A percentile compares a stretch with the other conserved stretches of the same genome.
Evolutionary conservation across 257 asterid genomes (phyloP).

Genomic region (Solanum peruvianum): DNA sequence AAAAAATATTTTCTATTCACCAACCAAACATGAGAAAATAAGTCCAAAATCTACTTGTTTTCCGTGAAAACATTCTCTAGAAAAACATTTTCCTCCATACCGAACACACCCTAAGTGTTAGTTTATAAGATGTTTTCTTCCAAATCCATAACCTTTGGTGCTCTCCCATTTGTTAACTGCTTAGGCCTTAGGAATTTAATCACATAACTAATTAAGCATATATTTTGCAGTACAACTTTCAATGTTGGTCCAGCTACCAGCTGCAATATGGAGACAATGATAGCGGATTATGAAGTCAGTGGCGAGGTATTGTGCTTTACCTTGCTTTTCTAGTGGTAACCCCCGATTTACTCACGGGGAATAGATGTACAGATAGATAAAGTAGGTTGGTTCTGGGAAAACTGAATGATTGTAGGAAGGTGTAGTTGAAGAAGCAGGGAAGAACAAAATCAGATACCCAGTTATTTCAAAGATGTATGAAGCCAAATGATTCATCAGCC

Average conservation of each 20-base stretch:
- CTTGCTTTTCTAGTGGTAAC: background rate
- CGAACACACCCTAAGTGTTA: background rate
- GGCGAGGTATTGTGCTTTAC: slow-evolving; percentile 65
- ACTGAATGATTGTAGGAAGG: background rate
- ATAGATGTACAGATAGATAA: background rate
- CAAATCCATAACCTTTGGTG: background rate
- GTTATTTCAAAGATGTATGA: background rate
- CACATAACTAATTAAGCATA: slow-evolving; percentile 2
- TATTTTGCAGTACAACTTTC: slow-evolving; percentile 62
- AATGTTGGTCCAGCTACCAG: slow-evolving; percentile 60
- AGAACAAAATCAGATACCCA: background rate
- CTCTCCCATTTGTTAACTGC: background rate
- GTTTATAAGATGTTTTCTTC: background rate
- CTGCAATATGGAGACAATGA: slow-evolving; percentile 25
- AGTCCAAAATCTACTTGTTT: no score
- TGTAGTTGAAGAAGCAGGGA: background rate
- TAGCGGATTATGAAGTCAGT: slow-evolving; percentile 53
- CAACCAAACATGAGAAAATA: no score
- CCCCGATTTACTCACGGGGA: background rate
- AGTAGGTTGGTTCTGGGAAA: background rate
- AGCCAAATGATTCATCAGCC: background rate
- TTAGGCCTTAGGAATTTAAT: background rate
- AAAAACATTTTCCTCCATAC: no score
- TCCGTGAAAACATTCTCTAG: no score
- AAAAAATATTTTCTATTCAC: no score